These are phyloP conservation scores for Eucalyptus victrix DNA, from an alignment of 345 rosid species.

Conservation along the genomic window DNA sequence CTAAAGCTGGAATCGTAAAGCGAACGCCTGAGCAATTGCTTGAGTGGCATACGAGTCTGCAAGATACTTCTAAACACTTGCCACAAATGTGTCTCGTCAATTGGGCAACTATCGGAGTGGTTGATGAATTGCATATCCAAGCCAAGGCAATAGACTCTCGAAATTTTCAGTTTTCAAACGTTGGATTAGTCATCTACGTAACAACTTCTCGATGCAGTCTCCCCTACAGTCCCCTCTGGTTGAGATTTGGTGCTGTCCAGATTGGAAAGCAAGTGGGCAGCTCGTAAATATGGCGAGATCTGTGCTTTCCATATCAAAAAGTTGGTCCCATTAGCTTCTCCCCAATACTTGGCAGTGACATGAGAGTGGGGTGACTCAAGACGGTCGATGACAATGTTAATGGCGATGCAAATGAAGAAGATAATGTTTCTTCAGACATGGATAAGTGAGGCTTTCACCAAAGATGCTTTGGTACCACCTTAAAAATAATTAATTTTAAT, in stretches of 20 bases:
- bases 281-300: not conserved
- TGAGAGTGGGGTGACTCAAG: not conserved
- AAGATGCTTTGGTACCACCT: not conserved
- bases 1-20: not conserved
- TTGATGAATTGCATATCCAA: not conserved
- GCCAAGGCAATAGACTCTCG: not conserved
- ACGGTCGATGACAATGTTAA: not conserved
- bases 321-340: not conserved
- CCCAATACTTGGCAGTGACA: not conserved
- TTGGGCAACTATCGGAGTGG: not conserved
- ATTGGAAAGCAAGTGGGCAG: not conserved
- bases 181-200: not conserved
- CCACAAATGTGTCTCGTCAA: not conserved
- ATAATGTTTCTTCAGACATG: not conserved
- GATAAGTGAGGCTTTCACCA: not conserved
- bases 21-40: not conserved
- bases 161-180: not conserved
- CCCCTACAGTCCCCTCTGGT: fast-evolving
- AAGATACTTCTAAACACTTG: not conserved
- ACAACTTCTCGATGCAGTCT: not conserved
- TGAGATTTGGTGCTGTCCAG: not conserved
- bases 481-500: too few relatives aligned
- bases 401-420: not conserved
- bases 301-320: not conserved
- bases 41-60: not conserved